Evolutionary conservation across 2,329 filamentous ascomycete species (phyloP), one percentile per base, ranked within the genome.

Genomic region (Aspergillus ruber): DNA sequence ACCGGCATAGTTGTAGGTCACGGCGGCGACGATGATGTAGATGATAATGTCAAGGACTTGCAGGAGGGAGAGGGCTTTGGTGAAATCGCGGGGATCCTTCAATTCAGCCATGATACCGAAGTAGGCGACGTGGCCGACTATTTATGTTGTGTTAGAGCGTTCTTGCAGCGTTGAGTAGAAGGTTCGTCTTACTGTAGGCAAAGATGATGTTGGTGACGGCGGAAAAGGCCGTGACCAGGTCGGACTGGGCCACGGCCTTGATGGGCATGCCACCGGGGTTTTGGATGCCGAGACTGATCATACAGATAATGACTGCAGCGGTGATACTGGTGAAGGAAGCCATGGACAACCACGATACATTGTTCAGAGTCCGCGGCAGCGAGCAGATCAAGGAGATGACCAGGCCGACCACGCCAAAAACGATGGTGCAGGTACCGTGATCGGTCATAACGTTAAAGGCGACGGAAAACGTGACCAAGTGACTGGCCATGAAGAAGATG

Each of bases 151-250:
- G 33, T 41, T 36, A 33, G 44, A 27, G 18, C 21, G 10, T 25
- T 29, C 41, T 27, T 7, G 20, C 12, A n/a, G 3, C 32, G 20
- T 2, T n/a, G 12, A 3, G n/a, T n/a, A n/a, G 21, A 15, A 17
- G 20, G 8, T 25, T 9, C 8, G 39, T 20, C 41, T 6, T 43
- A 43, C 41, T 50, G 68, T 83, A 88, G 48, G 84, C 83, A 50
- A 88, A 80, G 47, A 85, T 73, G 47, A 88, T 86, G 68, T 86
- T 86, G 59, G 72, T 75, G 45, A 84, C 74, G n/a, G 79, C 75
- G 42, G 79, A 73, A 57, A 84, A 82, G 21, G 69, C 76, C 4
- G 64, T 61, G 6, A 65, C 62, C 7, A 67, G 62, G 23, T 66
- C 56, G 43, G 69, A 62, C n/a, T 59, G 56, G 7, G 59, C 61